These are phyloP conservation scores for Aspergillus ruber DNA, from an alignment of 2,329 filamentous ascomycete species.

Conservation along the genomic window DNA sequence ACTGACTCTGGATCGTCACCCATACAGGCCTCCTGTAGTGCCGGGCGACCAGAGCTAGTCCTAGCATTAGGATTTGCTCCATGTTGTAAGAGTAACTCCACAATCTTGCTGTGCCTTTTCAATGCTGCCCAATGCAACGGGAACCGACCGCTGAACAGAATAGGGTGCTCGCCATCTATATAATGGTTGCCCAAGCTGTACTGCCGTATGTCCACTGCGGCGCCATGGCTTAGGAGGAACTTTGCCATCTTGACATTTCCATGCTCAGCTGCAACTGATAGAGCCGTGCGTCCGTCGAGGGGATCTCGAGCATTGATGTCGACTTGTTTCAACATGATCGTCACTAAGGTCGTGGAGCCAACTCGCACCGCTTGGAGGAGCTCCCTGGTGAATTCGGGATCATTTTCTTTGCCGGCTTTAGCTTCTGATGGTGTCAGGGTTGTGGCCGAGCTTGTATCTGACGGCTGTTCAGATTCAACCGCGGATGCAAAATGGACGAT, in stretches of 20 bases:
- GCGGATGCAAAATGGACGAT: not conserved
- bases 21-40: constrained; percentile 1
- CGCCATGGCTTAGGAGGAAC: constrained; percentile 1
- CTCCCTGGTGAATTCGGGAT: too few species aligned
- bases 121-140: constrained; percentile 1
- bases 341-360: too few species aligned
- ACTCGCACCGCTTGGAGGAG: too few species aligned
- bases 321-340: not conserved
- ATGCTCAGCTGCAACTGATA: constrained; percentile 3
- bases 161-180: not conserved
- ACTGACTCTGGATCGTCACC: not conserved
- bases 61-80: constrained; percentile 5
- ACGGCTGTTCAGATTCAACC: too few species aligned
- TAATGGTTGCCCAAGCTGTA: constrained; percentile 1
- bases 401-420: too few species aligned
- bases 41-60: constrained; percentile 1
- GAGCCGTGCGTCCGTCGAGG: constrained; percentile 1
- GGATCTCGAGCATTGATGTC: constrained; percentile 3
- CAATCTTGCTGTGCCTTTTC: not conserved
- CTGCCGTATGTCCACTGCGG: constrained; percentile 1
- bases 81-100: constrained; percentile 3
- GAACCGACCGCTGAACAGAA: not conserved
- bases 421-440: too few species aligned
- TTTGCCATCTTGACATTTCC: not conserved
- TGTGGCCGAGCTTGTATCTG: too few species aligned